Evolutionary conservation across 768 basidiomycete genomes (phyloP).

Genomic region (Podaxis carcinomalis): DNA sequence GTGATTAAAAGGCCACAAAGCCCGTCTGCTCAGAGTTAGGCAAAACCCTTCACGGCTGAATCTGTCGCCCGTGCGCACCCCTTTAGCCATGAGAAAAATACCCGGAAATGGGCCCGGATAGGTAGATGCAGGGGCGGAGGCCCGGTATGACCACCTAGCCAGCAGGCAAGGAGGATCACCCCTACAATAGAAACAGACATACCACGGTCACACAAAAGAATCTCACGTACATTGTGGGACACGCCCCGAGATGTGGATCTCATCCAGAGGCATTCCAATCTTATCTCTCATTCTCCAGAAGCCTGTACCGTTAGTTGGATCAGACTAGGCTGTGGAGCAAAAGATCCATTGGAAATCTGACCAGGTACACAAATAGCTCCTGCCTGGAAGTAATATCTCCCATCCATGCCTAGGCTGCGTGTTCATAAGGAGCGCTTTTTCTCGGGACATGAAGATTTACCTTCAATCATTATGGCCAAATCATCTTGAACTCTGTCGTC

Average conservation of each 20-base stretch:
- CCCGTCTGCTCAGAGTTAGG: neutral
- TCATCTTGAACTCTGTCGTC: conserved; percentile 49
- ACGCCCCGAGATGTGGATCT: conserved; percentile 66
- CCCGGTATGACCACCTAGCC: neutral
- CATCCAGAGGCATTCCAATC: conserved; percentile 65
- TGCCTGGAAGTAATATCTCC: conserved; percentile 70
- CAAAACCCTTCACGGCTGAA: neutral
- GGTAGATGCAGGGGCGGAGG: neutral
- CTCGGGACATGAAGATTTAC: conserved; percentile 20
- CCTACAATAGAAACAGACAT: conserved; percentile 3
- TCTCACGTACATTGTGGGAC: conserved; percentile 64
- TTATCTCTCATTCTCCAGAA: conserved; percentile 78
- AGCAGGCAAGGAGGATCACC: neutral
- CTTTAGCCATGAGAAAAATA: neutral
- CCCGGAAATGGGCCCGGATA: neutral
- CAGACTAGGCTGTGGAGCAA: conserved; percentile 1
- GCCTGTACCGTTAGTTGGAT: conserved; percentile 32
- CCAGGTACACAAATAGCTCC: conserved; percentile 67
- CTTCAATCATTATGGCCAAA: conserved; percentile 58
- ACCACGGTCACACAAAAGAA: neutral
- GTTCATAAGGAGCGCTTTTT: neutral
- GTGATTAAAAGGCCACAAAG: neutral
- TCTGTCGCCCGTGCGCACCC: neutral
- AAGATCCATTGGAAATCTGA: conserved; percentile 24
- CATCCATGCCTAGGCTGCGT: conserved; percentile 47